A percentile compares a stretch with the other conserved stretches of the same genome.
Evolutionary conservation across 164 flowering plant genomes (phyloP).

Genomic region (Tetracentron sinense): DNA sequence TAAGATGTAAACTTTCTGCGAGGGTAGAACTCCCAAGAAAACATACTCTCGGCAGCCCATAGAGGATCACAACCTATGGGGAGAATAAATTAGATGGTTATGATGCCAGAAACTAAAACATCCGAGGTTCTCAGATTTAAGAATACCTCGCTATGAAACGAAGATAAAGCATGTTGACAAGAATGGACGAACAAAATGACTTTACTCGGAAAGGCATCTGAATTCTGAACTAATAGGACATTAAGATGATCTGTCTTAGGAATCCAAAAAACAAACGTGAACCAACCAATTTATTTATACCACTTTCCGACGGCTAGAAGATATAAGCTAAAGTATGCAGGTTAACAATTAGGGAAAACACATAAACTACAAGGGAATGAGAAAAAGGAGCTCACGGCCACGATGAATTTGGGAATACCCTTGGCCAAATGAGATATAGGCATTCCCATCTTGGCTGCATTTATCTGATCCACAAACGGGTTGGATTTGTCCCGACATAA

Average conservation of each 20-base stretch:
- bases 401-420: conserved; percentile 40
- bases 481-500: conserved; percentile 84
- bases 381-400: neutral
- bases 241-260: neutral
- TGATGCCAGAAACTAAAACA: no score
- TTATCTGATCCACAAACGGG: conserved; percentile 72
- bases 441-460: conserved; percentile 84
- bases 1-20: neutral
- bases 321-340: no score
- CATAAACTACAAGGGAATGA: no score
- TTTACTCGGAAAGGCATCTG: neutral
- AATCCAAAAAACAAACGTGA: no score
- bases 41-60: neutral
- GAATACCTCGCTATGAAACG: neutral
- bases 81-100: neutral
- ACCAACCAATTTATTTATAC: neutral
- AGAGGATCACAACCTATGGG: no score
- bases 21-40: neutral
- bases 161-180: neutral
- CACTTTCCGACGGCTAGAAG: neutral
- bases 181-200: neutral
- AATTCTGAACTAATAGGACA: no score
- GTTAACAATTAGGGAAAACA: neutral
- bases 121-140: neutral
- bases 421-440: conserved; percentile 95